These are phyloP conservation scores for Colletotrichum navitas DNA, from an alignment of 2,329 filamentous ascomycete species.

Conservation along the genomic window DNA sequence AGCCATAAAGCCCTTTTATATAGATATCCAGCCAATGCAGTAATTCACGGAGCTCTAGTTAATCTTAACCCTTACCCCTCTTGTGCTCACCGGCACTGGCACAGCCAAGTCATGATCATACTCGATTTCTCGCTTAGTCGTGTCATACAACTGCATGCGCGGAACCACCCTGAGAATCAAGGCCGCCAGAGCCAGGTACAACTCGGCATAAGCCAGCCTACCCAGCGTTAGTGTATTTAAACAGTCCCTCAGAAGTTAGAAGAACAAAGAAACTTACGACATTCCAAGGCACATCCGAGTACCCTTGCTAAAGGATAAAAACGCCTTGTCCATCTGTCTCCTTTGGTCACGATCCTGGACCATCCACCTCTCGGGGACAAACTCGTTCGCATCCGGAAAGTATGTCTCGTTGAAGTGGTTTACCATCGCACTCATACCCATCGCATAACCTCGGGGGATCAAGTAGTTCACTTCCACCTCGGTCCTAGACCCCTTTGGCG, in stretches of 20 bases:
- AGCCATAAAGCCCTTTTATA: not conserved
- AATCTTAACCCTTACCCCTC: conserved; percentile 40
- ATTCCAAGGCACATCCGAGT: conserved; percentile 42
- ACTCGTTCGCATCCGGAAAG: conserved; percentile 35
- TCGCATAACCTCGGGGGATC: conserved; percentile 27
- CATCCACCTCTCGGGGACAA: conserved; percentile 45
- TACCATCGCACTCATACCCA: conserved; percentile 41
- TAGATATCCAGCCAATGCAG: not conserved
- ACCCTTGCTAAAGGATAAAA: conserved; percentile 41
- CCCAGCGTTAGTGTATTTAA: not conserved
- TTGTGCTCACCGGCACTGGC: conserved; percentile 41
- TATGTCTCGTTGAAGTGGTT: conserved; percentile 41
- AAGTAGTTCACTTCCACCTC: conserved; percentile 29
- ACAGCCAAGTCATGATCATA: conserved; percentile 47
- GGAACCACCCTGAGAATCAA: conserved; percentile 48
- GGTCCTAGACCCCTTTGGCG: not conserved
- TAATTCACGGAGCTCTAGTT: not conserved
- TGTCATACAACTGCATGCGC: conserved; percentile 47
- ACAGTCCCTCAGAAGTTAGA: not conserved
- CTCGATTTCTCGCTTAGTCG: conserved; percentile 45
- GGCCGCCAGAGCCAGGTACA: conserved; percentile 46
- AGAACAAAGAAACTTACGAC: conserved; percentile 31
- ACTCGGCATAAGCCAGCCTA: conserved; percentile 49
- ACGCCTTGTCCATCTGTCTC: conserved; percentile 27
- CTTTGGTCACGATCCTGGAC: conserved; percentile 25